These are phyloP conservation scores for Fraxinus sp. DNA, from an alignment of 305 asterid genomes.

Conservation along the genomic window DNA sequence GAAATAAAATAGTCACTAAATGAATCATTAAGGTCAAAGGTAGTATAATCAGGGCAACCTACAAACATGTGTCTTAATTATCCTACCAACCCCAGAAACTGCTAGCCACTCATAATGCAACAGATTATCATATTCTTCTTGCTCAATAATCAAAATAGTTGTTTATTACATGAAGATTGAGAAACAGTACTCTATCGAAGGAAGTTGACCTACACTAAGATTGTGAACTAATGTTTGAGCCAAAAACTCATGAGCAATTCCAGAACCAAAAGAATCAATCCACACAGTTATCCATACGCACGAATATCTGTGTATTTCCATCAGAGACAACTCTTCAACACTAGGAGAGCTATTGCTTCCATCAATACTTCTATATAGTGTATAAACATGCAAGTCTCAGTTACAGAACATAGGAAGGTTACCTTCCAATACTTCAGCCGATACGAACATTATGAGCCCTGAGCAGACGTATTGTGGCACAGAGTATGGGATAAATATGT, in stretches of 20 bases:
- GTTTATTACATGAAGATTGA: not conserved
- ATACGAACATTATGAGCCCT: slow-evolving; percentile 88
- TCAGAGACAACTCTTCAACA: not conserved
- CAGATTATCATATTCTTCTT: not conserved
- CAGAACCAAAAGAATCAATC: not conserved
- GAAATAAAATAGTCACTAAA: not conserved
- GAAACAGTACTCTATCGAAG: not conserved
- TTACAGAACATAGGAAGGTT: slow-evolving; percentile 12
- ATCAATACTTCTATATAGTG: not conserved
- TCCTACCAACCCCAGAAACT: not conserved
- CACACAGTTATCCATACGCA: not conserved
- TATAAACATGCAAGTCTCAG: not conserved
- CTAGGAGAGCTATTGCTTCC: not conserved
- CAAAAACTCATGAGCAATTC: not conserved
- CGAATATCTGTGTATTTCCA: not conserved
- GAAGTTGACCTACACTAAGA: not conserved
- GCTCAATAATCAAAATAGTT: not conserved
- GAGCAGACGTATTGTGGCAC: slow-evolving; percentile 84
- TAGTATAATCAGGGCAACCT: not conserved
- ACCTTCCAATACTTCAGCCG: slow-evolving; percentile 98
- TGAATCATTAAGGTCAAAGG: not conserved
- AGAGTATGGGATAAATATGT: slow-evolving; percentile 57
- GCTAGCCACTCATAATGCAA: not conserved
- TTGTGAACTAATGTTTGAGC: not conserved
- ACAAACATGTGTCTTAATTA: not conserved